A percentile compares a stretch with the other conserved stretches of the same genome.
phyloP scores from a whole-genome alignment of 495 filamentous ascomycete species.

The Astrothelium macrocarpum region DNA sequence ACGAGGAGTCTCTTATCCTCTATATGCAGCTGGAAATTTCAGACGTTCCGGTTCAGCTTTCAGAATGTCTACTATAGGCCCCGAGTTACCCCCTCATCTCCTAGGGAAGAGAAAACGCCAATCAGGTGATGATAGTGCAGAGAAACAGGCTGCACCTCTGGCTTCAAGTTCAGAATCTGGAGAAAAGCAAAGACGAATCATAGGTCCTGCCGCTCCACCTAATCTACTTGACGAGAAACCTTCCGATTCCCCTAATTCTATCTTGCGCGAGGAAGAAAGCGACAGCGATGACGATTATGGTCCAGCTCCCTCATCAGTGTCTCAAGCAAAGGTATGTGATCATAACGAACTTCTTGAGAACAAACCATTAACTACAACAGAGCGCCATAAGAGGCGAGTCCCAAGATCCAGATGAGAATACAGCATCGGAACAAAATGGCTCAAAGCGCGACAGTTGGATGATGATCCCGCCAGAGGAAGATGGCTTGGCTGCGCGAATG shows the following conservation, averaged over 20 bases:
- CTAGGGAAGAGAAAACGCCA: slow-evolving; percentile 32
- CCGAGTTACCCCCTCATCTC: slow-evolving; percentile 34
- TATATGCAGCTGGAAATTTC: too few species aligned
- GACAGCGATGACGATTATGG: slow-evolving; percentile 52
- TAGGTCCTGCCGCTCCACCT: slow-evolving; percentile 39
- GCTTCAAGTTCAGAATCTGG: slow-evolving; percentile 25
- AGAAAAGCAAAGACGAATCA: slow-evolving; percentile 39
- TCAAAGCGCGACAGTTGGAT: slow-evolving; percentile 82
- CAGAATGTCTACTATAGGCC: slow-evolving; percentile 33
- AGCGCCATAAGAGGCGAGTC: neutral
- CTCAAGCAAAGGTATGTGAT: slow-evolving; percentile 24
- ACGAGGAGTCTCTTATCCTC: too few species aligned
- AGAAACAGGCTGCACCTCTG: slow-evolving; percentile 16
- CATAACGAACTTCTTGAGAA: neutral
- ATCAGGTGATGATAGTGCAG: slow-evolving; percentile 21
- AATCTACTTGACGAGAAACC: slow-evolving; percentile 43
- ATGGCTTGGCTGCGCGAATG: slow-evolving; percentile 53
- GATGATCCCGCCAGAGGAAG: slow-evolving; percentile 66
- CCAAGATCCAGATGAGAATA: neutral
- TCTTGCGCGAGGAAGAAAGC: slow-evolving; percentile 29
- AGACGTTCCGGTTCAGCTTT: too few species aligned
- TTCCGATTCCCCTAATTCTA: slow-evolving; percentile 12
- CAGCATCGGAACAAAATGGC: slow-evolving; percentile 8
- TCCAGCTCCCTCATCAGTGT: slow-evolving; percentile 60
- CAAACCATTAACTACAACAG: neutral